Evolutionary conservation across 495 filamentous ascomycete species (phyloP), one percentile per base, ranked within the genome.

Genomic region (Hyaloscypha finlandica): DNA sequence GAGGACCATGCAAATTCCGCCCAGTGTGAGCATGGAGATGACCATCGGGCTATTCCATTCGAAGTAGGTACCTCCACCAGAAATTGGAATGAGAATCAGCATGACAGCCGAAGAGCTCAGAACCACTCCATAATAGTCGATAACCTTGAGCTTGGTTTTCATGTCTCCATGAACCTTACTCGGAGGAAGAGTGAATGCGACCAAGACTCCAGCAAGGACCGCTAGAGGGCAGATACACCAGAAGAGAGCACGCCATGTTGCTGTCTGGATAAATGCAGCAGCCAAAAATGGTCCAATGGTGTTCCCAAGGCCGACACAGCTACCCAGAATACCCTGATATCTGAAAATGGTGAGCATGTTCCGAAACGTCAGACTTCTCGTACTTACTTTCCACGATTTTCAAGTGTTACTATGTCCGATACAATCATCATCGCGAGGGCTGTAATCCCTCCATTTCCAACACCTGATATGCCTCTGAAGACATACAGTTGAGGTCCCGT

Each of bases 371-470:
- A n/a, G 51, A 9, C 19, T 16, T 12, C 8, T 56, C 5, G 22
- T 39, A 69, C 67, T 25, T 74, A 95, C 37, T 90, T 81, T 19
- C 91, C 92, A 67, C 92, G 79, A 66, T 94, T 89, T 25, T 90
- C 83, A 53, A 96, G 80, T 16, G 90, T 82, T 4, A 96, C 85
- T 29, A 94, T 81, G 74, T 97, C 93, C 54, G 86, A 90, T 67
- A 96, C 77, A 48, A 97, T 79, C 59, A 97, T 95, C 67, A 81
- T 88, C 58, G 91, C 89, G 57, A 95, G 85, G 4, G 90, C 89
- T 3, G 89, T 92, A 89, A 96, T 96, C 29, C 92, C 93, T 48
- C 90, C 92, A 37, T 90, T 92, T 19, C 92, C 92, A 66, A 93
- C 86, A 8, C 92, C 92, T 3, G 78, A 74, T 1, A 83, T 63